Evolutionary conservation across 2,329 filamentous ascomycete genomes (phyloP).

Genomic region (Phialocephala sp.): DNA sequence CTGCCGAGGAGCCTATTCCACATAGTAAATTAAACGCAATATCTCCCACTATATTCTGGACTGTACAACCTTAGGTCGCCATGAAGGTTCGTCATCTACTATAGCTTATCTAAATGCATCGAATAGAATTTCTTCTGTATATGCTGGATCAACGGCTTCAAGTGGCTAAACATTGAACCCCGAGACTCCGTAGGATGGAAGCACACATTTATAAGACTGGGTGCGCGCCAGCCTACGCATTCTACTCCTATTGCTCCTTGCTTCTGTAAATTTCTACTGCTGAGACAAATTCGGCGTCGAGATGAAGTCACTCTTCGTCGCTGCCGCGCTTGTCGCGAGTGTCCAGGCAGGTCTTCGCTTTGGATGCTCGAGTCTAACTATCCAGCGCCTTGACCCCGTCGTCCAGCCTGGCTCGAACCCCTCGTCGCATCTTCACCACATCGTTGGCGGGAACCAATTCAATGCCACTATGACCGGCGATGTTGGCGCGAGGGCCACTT

Average conservation of each 20-base stretch:
- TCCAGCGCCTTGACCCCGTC: slow-evolving; percentile 32
- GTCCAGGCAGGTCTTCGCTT: slow-evolving; percentile 20
- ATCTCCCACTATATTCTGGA: too few species aligned
- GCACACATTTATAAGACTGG: background rate
- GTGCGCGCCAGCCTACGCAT: background rate
- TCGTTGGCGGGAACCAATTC: slow-evolving; percentile 26
- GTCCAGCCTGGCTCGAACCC: slow-evolving; percentile 27
- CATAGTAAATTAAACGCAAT: too few species aligned
- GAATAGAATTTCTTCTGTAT: background rate
- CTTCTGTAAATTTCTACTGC: background rate
- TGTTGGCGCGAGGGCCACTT: slow-evolving; percentile 38
- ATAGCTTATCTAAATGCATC: background rate
- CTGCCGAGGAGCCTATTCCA: too few species aligned
- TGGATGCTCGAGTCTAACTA: slow-evolving; percentile 31
- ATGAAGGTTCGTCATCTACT: background rate
- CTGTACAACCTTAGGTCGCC: background rate
- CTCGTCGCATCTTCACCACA: slow-evolving; percentile 31
- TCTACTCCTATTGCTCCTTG: background rate
- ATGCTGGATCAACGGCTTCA: background rate
- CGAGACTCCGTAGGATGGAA: background rate
- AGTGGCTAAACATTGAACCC: background rate
- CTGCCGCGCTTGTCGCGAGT: background rate
- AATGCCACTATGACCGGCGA: background rate
- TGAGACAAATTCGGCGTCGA: background rate
- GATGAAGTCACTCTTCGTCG: background rate